Percentiles rank a stretch among this genome's conserved stretches.
These are phyloP conservation scores for Wickerhamomyces strasburgensis DNA, from an alignment of 805 yeast species.

Conservation along the genomic window DNA sequence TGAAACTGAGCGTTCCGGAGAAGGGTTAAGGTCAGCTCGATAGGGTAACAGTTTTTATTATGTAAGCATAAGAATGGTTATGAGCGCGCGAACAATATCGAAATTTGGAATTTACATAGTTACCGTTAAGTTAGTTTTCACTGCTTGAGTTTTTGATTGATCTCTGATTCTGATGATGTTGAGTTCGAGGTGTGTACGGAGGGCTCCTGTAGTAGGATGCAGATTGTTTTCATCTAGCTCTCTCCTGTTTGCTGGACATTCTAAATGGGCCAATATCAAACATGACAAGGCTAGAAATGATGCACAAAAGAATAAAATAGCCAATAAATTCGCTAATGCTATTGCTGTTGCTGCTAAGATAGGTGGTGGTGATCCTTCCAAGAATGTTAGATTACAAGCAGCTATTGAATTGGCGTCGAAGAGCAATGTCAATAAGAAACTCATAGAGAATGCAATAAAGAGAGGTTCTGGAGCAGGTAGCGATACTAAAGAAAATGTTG, in stretches of 20 bases:
- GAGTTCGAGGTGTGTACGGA: too few relatives aligned
- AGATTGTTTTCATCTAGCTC: not conserved
- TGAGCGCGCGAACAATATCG: too few relatives aligned
- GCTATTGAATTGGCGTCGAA: slow-evolving; percentile 75
- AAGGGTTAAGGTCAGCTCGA: too few relatives aligned
- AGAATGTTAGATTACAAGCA: slow-evolving; percentile 57
- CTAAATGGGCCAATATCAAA: slow-evolving; percentile 92
- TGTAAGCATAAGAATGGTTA: too few relatives aligned
- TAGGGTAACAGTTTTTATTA: too few relatives aligned
- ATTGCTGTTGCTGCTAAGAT: slow-evolving; percentile 72
- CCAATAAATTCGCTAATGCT: slow-evolving; percentile 65
- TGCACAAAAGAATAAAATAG: slow-evolving; percentile 63
- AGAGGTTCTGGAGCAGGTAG: slow-evolving; percentile 71
- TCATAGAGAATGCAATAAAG: slow-evolving; percentile 81
- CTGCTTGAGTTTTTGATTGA: too few relatives aligned
- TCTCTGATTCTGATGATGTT: too few relatives aligned
- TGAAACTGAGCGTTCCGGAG: too few relatives aligned
- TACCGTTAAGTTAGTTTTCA: too few relatives aligned
- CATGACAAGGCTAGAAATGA: slow-evolving; percentile 94
- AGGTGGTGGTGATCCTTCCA: slow-evolving; percentile 63
- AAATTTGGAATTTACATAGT: too few relatives aligned
- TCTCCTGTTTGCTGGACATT: slow-evolving; percentile 56
- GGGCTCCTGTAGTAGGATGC: not conserved
- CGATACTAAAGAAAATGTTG: slow-evolving; percentile 40
- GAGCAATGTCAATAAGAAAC: slow-evolving; percentile 73